These are phyloP conservation scores for Xylona heveae DNA, from an alignment of 495 filamentous ascomycete genomes.

Conservation along the genomic window DNA sequence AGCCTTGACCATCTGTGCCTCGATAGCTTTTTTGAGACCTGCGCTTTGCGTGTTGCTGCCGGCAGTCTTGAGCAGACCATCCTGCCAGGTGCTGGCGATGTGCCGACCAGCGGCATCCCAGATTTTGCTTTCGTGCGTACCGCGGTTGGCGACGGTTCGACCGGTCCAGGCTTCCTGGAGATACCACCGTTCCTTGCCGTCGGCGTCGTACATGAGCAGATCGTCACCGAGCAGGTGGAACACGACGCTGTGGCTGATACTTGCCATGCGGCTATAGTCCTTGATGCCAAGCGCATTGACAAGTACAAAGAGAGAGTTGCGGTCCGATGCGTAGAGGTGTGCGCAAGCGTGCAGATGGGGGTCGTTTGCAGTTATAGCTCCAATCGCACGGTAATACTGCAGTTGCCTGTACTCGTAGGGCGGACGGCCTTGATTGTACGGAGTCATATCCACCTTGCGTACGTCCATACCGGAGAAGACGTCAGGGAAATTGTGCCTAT, in stretches of 20 bases:
- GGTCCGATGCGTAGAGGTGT: constrained; percentile 46
- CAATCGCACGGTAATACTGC: constrained; percentile 31
- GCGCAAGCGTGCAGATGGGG: constrained; percentile 37
- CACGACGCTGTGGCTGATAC: constrained; percentile 37
- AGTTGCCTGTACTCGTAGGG: constrained; percentile 37
- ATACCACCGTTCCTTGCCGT: constrained; percentile 34
- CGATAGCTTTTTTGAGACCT: too few relatives aligned
- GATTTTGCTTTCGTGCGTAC: constrained; percentile 37
- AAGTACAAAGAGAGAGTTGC: constrained; percentile 44
- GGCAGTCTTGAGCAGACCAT: constrained; percentile 35
- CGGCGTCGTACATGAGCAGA: constrained; percentile 21
- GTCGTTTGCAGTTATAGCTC: constrained; percentile 15
- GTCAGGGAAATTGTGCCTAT: too few relatives aligned
- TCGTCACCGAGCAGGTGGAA: constrained; percentile 27
- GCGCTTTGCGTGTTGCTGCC: too few relatives aligned
- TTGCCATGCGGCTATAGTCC: constrained; percentile 29
- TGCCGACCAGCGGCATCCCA: constrained; percentile 40
- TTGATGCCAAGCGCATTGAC: constrained; percentile 36
- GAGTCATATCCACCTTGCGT: constrained; percentile 39
- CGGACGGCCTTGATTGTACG: constrained; percentile 25
- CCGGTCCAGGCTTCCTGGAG: constrained; percentile 42
- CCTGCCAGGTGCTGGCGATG: constrained; percentile 40
- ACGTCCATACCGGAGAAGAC: constrained; percentile 38
- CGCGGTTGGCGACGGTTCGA: constrained; percentile 31
- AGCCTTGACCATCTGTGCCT: too few relatives aligned